Conservation (phyloP, 192 early-diverging fungal genomes). For the Linnemannia hyalina region DNA sequence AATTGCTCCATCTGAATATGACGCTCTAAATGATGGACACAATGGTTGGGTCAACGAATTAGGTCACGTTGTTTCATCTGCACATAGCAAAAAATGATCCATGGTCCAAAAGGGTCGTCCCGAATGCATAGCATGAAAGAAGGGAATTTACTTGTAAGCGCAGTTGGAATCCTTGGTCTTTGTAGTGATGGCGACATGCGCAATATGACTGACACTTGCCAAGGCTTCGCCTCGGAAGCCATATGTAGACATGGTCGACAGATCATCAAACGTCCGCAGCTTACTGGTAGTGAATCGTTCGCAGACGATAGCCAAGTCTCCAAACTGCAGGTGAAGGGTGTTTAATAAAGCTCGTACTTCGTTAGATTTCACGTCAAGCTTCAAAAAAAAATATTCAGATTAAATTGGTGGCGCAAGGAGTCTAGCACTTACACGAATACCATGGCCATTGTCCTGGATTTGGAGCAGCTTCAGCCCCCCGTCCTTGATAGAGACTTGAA, state of each 20-base stretch:
- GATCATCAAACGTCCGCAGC: conserved; percentile 86
- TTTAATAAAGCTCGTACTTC: background rate
- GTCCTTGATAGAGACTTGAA: conserved; percentile 87
- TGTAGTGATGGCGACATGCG: conserved; percentile 90
- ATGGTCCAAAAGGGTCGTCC: background rate
- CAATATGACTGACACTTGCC: conserved; percentile 96
- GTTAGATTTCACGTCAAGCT: background rate
- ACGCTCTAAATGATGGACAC: conserved; percentile 63
- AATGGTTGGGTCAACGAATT: background rate
- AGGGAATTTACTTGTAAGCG: conserved; percentile 70
- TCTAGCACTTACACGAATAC: conserved; percentile 72
- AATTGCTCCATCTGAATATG: conserved; percentile 90
- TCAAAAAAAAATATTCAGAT: background rate
- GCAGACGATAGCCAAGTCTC: conserved; percentile 92
- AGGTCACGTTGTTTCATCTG: background rate
- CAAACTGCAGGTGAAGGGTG: conserved; percentile 62
- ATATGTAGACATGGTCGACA: conserved; percentile 88
- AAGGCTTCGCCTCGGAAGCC: conserved; percentile 98
- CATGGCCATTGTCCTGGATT: conserved; percentile 96
- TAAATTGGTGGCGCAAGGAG: conserved; percentile 31
- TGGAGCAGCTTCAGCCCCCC: conserved; percentile 95
- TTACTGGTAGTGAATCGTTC: conserved; percentile 98
- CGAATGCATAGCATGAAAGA: conserved; percentile 1
- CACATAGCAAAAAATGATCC: background rate
- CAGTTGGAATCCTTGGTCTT: conserved; percentile 82